These are phyloP conservation scores for Corrigiola litoralis DNA, from an alignment of 179 eudicot genomes.

Conservation along the genomic window DNA sequence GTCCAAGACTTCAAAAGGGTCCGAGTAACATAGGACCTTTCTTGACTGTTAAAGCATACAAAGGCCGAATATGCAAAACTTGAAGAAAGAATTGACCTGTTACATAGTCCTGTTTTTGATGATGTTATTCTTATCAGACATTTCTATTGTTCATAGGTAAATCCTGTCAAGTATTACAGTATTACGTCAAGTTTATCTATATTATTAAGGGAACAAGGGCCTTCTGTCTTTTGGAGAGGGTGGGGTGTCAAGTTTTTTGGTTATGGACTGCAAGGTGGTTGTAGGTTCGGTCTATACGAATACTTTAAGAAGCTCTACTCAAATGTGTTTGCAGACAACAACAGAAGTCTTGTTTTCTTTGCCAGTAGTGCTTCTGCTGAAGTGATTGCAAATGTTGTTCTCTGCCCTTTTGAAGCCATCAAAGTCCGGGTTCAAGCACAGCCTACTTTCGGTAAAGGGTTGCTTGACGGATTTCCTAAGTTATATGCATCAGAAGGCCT, in stretches of 20 bases:
- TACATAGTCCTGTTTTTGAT: not conserved
- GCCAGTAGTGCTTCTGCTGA: conserved; percentile 81
- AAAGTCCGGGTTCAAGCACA: conserved; percentile 76
- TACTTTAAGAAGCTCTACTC: conserved; percentile 68
- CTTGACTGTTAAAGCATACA: too few species aligned
- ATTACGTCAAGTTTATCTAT: conserved; percentile 54
- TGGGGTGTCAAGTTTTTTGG: conserved; percentile 71
- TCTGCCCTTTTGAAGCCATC: conserved; percentile 79
- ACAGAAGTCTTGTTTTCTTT: conserved; percentile 53
- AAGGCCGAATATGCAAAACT: too few species aligned
- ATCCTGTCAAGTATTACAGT: conserved; percentile 59
- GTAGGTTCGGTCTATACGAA: conserved; percentile 68
- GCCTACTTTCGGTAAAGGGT: conserved; percentile 64
- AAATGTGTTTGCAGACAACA: conserved; percentile 42
- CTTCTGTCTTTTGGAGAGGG: conserved; percentile 70
- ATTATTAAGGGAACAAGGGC: conserved; percentile 58
- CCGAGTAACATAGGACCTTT: too few species aligned
- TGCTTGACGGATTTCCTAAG: conserved; percentile 77
- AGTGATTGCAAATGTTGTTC: conserved; percentile 67
- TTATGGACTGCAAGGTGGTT: conserved; percentile 76
- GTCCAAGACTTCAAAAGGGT: too few species aligned
- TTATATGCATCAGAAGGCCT: conserved; percentile 61
- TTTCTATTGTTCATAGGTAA: conserved; percentile 36
- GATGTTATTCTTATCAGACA: not conserved
- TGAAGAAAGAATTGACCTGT: too few species aligned